A percentile compares a stretch with the other conserved stretches of the same genome.
phyloP scores from a whole-genome alignment of 176 grass and related monocot genomes.

The Musa acuminata region DNA sequence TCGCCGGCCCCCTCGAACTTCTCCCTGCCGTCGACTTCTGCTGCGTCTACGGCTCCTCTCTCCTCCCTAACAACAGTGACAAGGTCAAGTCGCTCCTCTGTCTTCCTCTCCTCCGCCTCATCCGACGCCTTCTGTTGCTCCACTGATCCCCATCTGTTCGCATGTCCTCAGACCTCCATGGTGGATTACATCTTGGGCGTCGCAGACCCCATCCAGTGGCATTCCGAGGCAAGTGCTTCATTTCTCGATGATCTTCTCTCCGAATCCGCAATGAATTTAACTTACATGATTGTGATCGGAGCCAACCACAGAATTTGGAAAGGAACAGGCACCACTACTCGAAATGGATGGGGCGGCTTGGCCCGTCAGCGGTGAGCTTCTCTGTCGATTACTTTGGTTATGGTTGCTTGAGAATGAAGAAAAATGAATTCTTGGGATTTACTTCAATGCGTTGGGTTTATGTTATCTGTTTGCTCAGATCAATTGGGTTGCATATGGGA shows the following conservation, averaged over 20 bases:
- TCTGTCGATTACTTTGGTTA: background rate
- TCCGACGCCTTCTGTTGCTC: background rate
- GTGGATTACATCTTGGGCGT: slow-evolving; percentile 91
- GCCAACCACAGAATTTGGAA: slow-evolving; percentile 46
- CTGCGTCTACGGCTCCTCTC: slow-evolving; percentile 81
- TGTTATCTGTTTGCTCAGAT: slow-evolving; percentile 28
- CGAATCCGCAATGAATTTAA: background rate
- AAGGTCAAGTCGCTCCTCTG: slow-evolving; percentile 17
- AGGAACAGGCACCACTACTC: slow-evolving; percentile 73
- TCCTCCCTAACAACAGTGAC: slow-evolving; percentile 38
- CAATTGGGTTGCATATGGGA: slow-evolving; percentile 39
- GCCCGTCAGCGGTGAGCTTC: slow-evolving; percentile 32
- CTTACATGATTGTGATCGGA: background rate
- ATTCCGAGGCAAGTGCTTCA: slow-evolving; percentile 36
- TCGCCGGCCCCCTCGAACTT: slow-evolving; percentile 43
- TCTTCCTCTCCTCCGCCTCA: background rate
- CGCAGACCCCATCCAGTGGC: slow-evolving; percentile 63
- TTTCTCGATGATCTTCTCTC: background rate
- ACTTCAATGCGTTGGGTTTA: background rate
- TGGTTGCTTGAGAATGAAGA: background rate
- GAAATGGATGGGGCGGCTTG: slow-evolving; percentile 47
- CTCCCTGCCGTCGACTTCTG: slow-evolving; percentile 80
- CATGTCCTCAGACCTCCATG: slow-evolving; percentile 41
- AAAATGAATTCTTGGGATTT: background rate
- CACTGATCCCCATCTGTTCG: background rate